Evolutionary conservation across 352 stramenopile species (phyloP), one percentile per base, ranked within the genome.

Genomic region (Globisporangium parvum): DNA sequence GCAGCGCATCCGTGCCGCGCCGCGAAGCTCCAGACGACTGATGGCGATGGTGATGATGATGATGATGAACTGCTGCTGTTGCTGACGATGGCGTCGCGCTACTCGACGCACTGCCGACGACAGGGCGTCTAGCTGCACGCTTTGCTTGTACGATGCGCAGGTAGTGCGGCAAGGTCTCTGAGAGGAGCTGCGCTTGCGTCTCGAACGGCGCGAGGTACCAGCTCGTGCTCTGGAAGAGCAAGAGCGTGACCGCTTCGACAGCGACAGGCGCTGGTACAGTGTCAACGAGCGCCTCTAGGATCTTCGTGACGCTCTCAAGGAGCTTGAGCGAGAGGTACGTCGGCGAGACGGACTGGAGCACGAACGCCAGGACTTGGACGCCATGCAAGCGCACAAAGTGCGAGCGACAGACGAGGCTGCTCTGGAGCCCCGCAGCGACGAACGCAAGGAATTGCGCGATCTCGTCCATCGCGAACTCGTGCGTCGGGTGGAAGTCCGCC

Each of bases 161-260:
- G 54, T 90, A 91, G 33, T 59, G 67, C 14, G 82, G 80, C 15
- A 92, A 47, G 10, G 87, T 61, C 18, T 86, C 73, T 28, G 67
- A 65, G 0, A 92, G 55, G 6, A 94, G 59, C 42, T 84, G 86
- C 2, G 70, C 55, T 73, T 94, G 85, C 6, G 81, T 91, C 6
- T 87, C 77, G 54, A 84, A 92, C 17, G 80, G 81, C 28, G 78
- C 70, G 2, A 86, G 59, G 65, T 91, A 94, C 85, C 85, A 94
- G 42, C 70, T 91, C 15, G 70, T 78, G 40, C 89, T 92, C 47
- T 82, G 76, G 35, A 90, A 90, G 3, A 94, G 63, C n/a, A 92
- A 59, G 1, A 80, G 54, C 33, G 85, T 71, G 20, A 91, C 78
- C 48, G 71, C 79, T 20, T 83, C 66, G 33, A 71, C 55, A 15